These are phyloP conservation scores for Candida ficus DNA, from an alignment of 805 yeast species.

Conservation along the genomic window DNA sequence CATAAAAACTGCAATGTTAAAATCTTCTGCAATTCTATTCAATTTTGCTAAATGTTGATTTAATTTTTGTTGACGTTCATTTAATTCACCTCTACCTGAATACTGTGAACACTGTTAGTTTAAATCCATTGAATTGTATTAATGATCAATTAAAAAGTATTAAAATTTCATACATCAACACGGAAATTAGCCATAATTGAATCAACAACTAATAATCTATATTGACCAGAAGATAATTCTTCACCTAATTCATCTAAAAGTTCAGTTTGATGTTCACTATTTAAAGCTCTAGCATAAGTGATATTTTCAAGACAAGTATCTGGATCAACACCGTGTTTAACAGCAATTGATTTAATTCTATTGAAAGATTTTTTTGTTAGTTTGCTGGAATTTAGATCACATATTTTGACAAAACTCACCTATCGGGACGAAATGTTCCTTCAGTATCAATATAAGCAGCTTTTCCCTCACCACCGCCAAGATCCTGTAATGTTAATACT, in stretches of 20 bases:
- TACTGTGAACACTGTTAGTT: slow-evolving; percentile 28
- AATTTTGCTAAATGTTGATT: slow-evolving; percentile 50
- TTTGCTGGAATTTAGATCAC: no score
- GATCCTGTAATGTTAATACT: neutral
- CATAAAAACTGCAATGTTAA: slow-evolving; percentile 70
- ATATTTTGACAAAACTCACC: no score
- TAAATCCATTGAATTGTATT: neutral
- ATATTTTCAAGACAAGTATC: slow-evolving; percentile 66
- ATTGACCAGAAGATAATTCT: slow-evolving; percentile 63
- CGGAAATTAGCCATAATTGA: slow-evolving; percentile 77
- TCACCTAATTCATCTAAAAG: slow-evolving; percentile 61
- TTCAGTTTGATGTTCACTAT: slow-evolving; percentile 77
- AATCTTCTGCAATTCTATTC: slow-evolving; percentile 67
- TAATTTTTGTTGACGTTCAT: slow-evolving; percentile 67
- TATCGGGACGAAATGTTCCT: slow-evolving; percentile 75
- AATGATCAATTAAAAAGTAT: no score
- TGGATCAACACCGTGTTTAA: slow-evolving; percentile 62
- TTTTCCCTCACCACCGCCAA: slow-evolving; percentile 77
- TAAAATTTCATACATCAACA: slow-evolving; percentile 42
- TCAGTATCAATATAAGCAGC: slow-evolving; percentile 78
- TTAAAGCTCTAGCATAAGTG: slow-evolving; percentile 70
- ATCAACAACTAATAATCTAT: slow-evolving; percentile 52
- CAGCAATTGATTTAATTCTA: slow-evolving; percentile 60
- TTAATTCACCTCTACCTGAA: slow-evolving; percentile 71
- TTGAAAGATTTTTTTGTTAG: neutral